These are phyloP conservation scores for Metarhizium guizhouense DNA, from an alignment of 2,329 filamentous ascomycete species.

Conservation along the genomic window DNA sequence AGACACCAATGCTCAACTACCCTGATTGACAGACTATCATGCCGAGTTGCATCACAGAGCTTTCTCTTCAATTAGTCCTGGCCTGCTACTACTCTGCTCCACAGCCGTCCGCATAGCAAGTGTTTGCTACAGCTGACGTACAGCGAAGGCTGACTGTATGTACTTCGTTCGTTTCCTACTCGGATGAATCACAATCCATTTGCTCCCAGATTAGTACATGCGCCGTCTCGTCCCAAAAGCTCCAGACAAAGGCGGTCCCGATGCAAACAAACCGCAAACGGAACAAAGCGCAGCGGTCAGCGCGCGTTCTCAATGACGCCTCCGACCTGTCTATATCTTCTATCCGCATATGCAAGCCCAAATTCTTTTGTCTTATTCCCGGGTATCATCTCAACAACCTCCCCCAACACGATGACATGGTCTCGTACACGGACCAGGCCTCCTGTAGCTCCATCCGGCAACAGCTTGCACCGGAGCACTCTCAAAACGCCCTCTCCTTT, in stretches of 20 bases:
- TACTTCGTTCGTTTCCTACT: too few species aligned
- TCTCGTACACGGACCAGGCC: constrained; percentile 40
- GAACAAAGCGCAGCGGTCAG: not conserved
- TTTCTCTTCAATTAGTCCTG: too few species aligned
- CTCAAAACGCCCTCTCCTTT: constrained; percentile 43
- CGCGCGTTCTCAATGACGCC: constrained; percentile 17
- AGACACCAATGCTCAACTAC: too few species aligned
- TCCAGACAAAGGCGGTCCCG: not conserved
- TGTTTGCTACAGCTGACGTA: too few species aligned
- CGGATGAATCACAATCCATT: too few species aligned
- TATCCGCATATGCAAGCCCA: constrained; percentile 40
- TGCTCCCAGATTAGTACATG: too few species aligned
- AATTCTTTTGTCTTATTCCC: constrained; percentile 25
- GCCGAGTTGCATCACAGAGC: too few species aligned
- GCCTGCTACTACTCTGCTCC: too few species aligned
- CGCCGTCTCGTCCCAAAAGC: not conserved
- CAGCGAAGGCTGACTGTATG: too few species aligned
- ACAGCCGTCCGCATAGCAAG: too few species aligned
- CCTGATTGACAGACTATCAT: too few species aligned
- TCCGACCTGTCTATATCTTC: constrained; percentile 36
- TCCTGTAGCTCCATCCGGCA: constrained; percentile 27
- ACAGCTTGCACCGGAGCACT: constrained; percentile 33
- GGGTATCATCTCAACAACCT: constrained; percentile 37
- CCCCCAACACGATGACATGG: constrained; percentile 43
- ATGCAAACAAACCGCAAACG: not conserved